phyloP scores from a whole-genome alignment of 371 early-diverging fungal genomes.

The Actinomortierella ambigua region DNA sequence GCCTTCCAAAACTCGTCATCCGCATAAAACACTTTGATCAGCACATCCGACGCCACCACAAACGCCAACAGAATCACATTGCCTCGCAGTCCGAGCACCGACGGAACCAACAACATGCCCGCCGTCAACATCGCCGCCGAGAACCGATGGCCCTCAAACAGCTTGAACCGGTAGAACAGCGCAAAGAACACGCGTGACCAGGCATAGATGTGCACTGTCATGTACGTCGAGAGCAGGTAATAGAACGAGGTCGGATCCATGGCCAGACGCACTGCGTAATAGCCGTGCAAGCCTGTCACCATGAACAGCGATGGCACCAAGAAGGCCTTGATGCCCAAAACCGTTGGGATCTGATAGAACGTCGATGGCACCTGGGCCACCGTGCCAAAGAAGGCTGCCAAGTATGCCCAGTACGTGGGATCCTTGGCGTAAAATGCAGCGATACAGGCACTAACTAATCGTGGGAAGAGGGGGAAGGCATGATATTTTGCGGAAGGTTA shows the following conservation, averaged over 20 bases:
- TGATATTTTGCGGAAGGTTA: too few relatives aligned
- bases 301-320: conserved; percentile 30
- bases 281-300: conserved; percentile 39
- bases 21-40: conserved; percentile 11
- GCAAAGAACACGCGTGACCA: conserved; percentile 48
- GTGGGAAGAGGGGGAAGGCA: too few relatives aligned
- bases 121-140: conserved; percentile 47
- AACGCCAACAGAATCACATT: conserved; percentile 20
- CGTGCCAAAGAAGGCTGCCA: conserved; percentile 21
- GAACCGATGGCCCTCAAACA: conserved; percentile 40
- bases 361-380: conserved; percentile 40
- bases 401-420: conserved; percentile 33
- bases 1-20: conserved; percentile 27
- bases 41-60: conserved; percentile 16
- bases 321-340: conserved; percentile 45
- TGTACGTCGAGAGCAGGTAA: conserved; percentile 34
- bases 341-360: conserved; percentile 44
- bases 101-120: conserved; percentile 36
- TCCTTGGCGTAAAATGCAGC: conserved; percentile 37
- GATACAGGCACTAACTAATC: conserved; percentile 25
- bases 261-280: conserved; percentile 34
- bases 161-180: conserved; percentile 38
- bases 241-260: conserved; percentile 40
- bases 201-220: conserved; percentile 47
- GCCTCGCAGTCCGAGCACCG: conserved; percentile 36